A percentile compares a stretch with the other conserved stretches of the same genome.
phyloP scores from a whole-genome alignment of 2,329 filamentous ascomycete species.

The Fusarium camptoceras region DNA sequence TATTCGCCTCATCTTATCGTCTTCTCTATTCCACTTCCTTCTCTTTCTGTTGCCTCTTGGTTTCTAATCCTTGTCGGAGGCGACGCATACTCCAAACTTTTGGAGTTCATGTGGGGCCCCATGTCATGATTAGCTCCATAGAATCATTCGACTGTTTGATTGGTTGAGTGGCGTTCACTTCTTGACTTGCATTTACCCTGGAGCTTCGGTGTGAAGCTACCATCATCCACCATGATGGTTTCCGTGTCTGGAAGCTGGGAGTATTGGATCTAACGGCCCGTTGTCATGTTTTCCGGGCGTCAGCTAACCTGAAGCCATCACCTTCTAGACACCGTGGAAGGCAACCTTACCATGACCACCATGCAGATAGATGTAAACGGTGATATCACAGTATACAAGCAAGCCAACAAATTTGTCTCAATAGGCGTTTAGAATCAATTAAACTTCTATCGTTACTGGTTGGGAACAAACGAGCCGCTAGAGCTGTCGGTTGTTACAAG shows the following conservation, averaged over 20 bases:
- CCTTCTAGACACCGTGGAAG: neutral
- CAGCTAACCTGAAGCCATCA: neutral
- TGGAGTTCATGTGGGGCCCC: constrained; percentile 20
- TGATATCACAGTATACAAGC: neutral
- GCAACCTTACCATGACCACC: no score
- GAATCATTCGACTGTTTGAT: neutral
- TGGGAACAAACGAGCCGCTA: neutral
- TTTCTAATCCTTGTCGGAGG: constrained; percentile 5
- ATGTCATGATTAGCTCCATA: constrained; percentile 27
- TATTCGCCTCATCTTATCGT: constrained; percentile 9
- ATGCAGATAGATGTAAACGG: no score
- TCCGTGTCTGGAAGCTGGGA: neutral
- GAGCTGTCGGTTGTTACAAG: neutral
- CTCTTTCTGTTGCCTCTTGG: constrained; percentile 14
- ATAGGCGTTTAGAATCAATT: no score
- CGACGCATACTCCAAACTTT: constrained; percentile 20
- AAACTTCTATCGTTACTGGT: no score
- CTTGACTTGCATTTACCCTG: constrained; percentile 15
- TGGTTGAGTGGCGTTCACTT: neutral
- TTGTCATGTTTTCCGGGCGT: neutral
- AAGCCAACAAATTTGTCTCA: neutral
- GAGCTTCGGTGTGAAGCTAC: neutral
- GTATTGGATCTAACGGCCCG: neutral
- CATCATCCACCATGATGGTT: neutral
- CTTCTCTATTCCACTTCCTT: constrained; percentile 18